Base-by-base conservation (phyloP, 805 yeast species). In the Cyberlindnera saturnus region DNA sequence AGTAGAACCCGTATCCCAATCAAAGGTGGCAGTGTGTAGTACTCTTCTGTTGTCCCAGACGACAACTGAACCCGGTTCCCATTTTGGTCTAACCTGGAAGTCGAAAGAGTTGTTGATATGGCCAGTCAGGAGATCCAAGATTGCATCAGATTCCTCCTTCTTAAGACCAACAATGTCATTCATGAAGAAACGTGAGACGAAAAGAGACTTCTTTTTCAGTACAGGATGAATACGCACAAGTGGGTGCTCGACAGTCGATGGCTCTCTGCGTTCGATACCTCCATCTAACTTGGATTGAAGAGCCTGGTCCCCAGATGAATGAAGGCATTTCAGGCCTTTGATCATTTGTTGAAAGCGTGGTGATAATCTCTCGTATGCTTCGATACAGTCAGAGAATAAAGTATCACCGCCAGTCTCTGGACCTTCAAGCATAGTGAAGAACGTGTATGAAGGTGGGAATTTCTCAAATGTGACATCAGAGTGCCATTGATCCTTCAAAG, bases 31-130 rank as follows among this genome's bases (percentile, higher is more conserved):
- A 13, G 85, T 69, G 61, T 85, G 93, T 20, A 75, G 64, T 9
- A 79, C 74, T 56, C 82, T 69, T 60, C 93, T 77, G 69, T 85
- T 85, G 57, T 85, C 93, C 91, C 91, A 85, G 23, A 82, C 62
- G 16, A 81, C 86, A 40, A 85, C 82, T 1, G 88, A 75, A 39
- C 75, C 73, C 41, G 81, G 80, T 57, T 78, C 82, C 85, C 88
- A 85, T 42, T 62, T 71, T 37, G 86, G 86, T 57, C 90, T 74
- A 42, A 82, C 67, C 51, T 82, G 86, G 52, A 82, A 69, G 59
- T 82, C 88, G n/a, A 69, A 73, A 23, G 77, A 60, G 49, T 65
- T 64, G 41, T 74, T 71, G 32, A 81, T 67, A 51, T 78, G 79
- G 40, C 66, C 63, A 53, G 71, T 73, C 52, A 86, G 66, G 55